Percentiles rank a stretch among this genome's conserved stretches.
Evolutionary conservation across 129 eudicot species (phyloP).

Genomic region (Dittrichia graveolens): DNA sequence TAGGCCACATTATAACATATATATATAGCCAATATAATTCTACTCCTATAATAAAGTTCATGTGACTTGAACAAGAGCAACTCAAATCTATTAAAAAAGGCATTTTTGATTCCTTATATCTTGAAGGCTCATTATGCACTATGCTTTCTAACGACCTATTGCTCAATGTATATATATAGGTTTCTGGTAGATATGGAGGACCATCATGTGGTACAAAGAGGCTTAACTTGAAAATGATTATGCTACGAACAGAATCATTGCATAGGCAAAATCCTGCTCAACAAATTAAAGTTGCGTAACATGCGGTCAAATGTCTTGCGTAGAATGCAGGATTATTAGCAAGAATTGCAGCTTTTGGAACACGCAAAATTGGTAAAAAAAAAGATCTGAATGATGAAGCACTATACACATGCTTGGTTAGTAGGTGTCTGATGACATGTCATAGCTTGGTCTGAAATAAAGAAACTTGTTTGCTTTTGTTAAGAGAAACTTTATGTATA

Average conservation of each 20-base stretch:
- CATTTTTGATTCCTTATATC: slow-evolving; percentile 4
- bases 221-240: slow-evolving; percentile 24
- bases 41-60: slow-evolving; percentile 9
- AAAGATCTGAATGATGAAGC: slow-evolving; percentile 33
- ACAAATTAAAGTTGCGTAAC: slow-evolving; percentile 40
- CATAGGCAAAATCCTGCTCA: slow-evolving; percentile 38
- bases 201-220: slow-evolving; percentile 22
- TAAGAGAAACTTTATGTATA: slow-evolving; percentile 27
- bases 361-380: slow-evolving; percentile 26
- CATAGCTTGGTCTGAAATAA: slow-evolving; percentile 32
- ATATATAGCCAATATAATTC: slow-evolving; percentile 21
- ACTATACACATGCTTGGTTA: slow-evolving; percentile 32
- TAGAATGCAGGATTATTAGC: slow-evolving; percentile 42
- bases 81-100: not conserved
- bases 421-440: slow-evolving; percentile 34
- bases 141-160: slow-evolving; percentile 19
- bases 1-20: slow-evolving; percentile 26
- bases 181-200: slow-evolving; percentile 16
- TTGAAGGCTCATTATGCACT: slow-evolving; percentile 4
- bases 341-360: slow-evolving; percentile 38
- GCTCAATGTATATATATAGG: slow-evolving; percentile 25
- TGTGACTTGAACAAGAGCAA: slow-evolving; percentile 11
- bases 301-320: slow-evolving; percentile 37
- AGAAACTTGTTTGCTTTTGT: slow-evolving; percentile 31
- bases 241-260: slow-evolving; percentile 48